A percentile compares a stretch with the other conserved stretches of the same genome.
phyloP scores from a whole-genome alignment of 306 rosid species.

The Mimosa bimucronata region DNA sequence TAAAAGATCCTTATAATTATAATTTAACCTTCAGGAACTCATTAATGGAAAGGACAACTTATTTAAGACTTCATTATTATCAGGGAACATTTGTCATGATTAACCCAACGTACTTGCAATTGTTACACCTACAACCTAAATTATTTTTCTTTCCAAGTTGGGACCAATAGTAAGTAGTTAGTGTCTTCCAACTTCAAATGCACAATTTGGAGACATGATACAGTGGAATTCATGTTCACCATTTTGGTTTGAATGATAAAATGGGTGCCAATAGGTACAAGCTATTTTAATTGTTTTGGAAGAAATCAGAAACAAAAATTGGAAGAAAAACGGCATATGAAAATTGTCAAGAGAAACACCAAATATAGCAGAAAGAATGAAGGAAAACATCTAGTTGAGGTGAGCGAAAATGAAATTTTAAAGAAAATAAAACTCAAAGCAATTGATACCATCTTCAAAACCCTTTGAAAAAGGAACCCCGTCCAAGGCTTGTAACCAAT shows the following conservation, averaged over 20 bases:
- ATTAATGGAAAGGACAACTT: background rate
- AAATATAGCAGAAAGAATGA: too few relatives aligned
- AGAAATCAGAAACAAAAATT: constrained; percentile 18
- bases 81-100: background rate
- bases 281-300: background rate
- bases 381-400: too few relatives aligned
- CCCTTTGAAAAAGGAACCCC: background rate
- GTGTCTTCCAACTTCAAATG: background rate
- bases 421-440: background rate
- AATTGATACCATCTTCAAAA: constrained; percentile 8
- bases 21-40: background rate
- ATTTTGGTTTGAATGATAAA: background rate
- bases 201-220: background rate
- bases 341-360: background rate
- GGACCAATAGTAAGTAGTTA: background rate
- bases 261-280: background rate
- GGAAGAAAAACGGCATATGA: background rate
- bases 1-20: background rate
- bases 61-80: background rate
- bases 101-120: background rate
- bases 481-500: background rate
- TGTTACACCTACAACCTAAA: background rate
- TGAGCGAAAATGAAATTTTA: too few relatives aligned
- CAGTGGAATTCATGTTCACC: background rate
- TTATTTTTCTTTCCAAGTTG: too few relatives aligned